These are phyloP conservation scores for Cercospora sp. DNA, from an alignment of 2,329 filamentous ascomycete species.

Conservation along the genomic window DNA sequence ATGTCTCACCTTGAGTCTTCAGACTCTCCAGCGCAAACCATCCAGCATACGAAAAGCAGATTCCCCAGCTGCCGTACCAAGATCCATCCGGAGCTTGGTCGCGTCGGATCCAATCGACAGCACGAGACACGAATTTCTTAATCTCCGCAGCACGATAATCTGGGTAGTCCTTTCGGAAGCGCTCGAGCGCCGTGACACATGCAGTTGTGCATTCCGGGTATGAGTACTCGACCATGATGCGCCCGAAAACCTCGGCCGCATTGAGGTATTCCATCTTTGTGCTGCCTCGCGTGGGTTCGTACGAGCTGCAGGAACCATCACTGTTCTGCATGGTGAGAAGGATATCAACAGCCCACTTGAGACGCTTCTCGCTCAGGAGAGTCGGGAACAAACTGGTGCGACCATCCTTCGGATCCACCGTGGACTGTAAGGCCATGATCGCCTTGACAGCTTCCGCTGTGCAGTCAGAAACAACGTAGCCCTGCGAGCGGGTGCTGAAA, in stretches of 20 bases:
- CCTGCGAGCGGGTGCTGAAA: slow-evolving; percentile 89
- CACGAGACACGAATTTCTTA: slow-evolving; percentile 66
- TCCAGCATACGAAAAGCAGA: slow-evolving; percentile 95
- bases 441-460: slow-evolving; percentile 88
- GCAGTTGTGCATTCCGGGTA: slow-evolving; percentile 98
- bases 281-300: slow-evolving; percentile 79
- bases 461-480: slow-evolving; percentile 94
- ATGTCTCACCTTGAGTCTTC: slow-evolving; percentile 77
- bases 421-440: slow-evolving; percentile 79
- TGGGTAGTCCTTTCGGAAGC: slow-evolving; percentile 80
- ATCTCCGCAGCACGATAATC: slow-evolving; percentile 78
- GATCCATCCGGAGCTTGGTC: slow-evolving; percentile 79
- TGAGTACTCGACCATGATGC: slow-evolving; percentile 98
- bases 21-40: slow-evolving; percentile 96
- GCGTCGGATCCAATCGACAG: slow-evolving; percentile 78
- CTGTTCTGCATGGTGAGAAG: slow-evolving; percentile 87
- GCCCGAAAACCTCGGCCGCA: slow-evolving; percentile 91
- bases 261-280: slow-evolving; percentile 82
- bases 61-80: slow-evolving; percentile 98
- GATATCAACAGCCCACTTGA: slow-evolving; percentile 87
- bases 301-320: slow-evolving; percentile 84
- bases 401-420: slow-evolving; percentile 52
- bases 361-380: slow-evolving; percentile 71
- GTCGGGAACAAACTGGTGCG: slow-evolving; percentile 58
- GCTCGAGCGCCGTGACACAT: slow-evolving; percentile 79